A percentile compares a stretch with the other conserved stretches of the same genome.
Conservation (phyloP, 108 stramenopile genomes). For the Bacterosira constricta region DNA sequence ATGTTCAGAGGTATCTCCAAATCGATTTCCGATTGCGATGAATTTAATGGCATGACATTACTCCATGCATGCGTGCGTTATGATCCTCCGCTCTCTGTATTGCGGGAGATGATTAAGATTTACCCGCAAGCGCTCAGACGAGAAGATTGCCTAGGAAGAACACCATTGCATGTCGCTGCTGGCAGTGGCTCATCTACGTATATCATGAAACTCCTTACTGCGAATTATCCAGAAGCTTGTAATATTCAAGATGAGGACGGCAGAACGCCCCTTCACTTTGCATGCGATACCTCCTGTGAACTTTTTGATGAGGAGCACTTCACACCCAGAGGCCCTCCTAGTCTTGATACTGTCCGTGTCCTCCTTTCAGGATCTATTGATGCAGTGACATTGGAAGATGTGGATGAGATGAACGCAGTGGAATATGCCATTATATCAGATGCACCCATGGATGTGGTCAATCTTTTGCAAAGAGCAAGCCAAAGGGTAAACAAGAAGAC, state of each 20-base stretch:
- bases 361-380: constrained; percentile 6
- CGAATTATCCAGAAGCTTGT: constrained; percentile 1
- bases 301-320: not conserved
- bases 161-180: constrained; percentile 27
- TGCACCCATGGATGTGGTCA: not conserved
- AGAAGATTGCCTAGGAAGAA: constrained; percentile 15
- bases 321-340: not conserved
- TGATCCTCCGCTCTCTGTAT: not conserved
- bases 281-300: constrained; percentile 15
- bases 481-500: not conserved
- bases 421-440: constrained; percentile 21
- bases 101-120: not conserved
- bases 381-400: constrained; percentile 9
- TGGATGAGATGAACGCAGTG: constrained; percentile 19
- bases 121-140: not conserved
- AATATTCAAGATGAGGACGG: constrained; percentile 7
- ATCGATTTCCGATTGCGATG: not conserved
- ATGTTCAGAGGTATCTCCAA: not conserved
- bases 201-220: constrained; percentile 5
- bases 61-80: constrained; percentile 14
- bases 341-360: not conserved
- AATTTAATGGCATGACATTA: constrained; percentile 16
- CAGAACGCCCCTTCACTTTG: constrained; percentile 14
- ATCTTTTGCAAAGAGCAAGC: not conserved
- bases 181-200: not conserved